Evolutionary conservation across 176 grass and related monocot genomes (phyloP), one percentile per base, ranked within the genome.

Genomic region (Aegilops umbellulata): DNA sequence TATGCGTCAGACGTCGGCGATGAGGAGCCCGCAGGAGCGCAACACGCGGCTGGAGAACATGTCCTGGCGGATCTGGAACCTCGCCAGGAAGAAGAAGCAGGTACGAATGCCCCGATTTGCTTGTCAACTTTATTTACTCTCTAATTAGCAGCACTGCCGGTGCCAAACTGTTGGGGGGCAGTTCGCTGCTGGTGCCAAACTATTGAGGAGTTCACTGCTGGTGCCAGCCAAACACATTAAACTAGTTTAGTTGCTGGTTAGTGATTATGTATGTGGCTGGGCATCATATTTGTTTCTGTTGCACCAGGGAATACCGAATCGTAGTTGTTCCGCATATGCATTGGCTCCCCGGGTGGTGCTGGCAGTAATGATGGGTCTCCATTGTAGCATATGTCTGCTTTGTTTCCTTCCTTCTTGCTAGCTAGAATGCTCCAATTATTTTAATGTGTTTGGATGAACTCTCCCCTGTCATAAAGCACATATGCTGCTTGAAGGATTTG

Each of bases 21-120:
- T 86, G 79, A 87, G 91, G 68, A 92, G 91, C 85, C 89, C 87
- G 16, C 91, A 84, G 29, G 89, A 97, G 69, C 68, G 94, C 49
- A 92, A 88, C 67, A 90, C 91, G 15, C 69, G 94, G 62, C 85
- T 97, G 76, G 94, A 97, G 89, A 97, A 97, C 86, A 93, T 93
- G 91, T 97, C 91, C 53, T 97, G 91, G 91, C 78, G 94, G 87
- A 94, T 97, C 69, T 97, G 94, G 94, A 92, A 97, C 83, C 94
- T 97, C 41, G 85, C 91, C 65, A 90, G 94, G 69, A 97, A 92
- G 89, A 94, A 97, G 89, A 97, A 94, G 74, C 89, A 94, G 94
- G 94, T 97, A 72, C 1, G 47, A 1, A 5, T 12, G 49, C 44
- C 10, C 2, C 41, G 41, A 44, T 44, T 44, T 44, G 10, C 41